A percentile compares a stretch with the other conserved stretches of the same genome.
phyloP scores from a whole-genome alignment of 805 yeast genomes.

The Deakozyma indianensis region DNA sequence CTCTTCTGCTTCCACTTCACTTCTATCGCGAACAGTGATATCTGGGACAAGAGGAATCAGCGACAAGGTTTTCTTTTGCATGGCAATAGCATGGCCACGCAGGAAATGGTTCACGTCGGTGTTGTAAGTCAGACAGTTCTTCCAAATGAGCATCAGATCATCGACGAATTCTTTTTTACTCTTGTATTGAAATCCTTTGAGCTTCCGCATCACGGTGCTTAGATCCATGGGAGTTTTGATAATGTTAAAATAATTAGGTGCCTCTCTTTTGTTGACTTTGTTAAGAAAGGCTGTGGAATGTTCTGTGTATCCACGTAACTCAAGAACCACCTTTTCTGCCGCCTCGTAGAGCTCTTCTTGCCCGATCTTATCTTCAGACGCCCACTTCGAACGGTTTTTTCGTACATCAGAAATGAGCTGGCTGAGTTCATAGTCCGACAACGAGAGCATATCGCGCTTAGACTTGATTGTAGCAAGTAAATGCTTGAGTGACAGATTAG shows the following conservation, averaged over 20 bases:
- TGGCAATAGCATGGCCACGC: slow-evolving; percentile 84
- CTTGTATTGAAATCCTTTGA: slow-evolving; percentile 67
- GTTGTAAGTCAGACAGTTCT: slow-evolving; percentile 81
- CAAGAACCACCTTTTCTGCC: slow-evolving; percentile 87
- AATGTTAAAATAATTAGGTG: slow-evolving; percentile 86
- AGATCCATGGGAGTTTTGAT: slow-evolving; percentile 94
- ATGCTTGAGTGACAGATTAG: slow-evolving; percentile 65
- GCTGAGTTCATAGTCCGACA: slow-evolving; percentile 73
- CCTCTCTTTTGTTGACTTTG: slow-evolving; percentile 94
- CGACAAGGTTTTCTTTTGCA: slow-evolving; percentile 77
- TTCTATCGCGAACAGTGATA: slow-evolving; percentile 48
- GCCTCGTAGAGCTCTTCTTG: slow-evolving; percentile 97
- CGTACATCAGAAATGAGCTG: slow-evolving; percentile 83
- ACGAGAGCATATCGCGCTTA: slow-evolving; percentile 52
- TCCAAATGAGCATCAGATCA: slow-evolving; percentile 91
- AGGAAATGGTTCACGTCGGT: slow-evolving; percentile 89
- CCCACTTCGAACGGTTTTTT: slow-evolving; percentile 95
- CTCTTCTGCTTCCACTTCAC: slow-evolving; percentile 26
- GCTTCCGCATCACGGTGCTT: slow-evolving; percentile 82
- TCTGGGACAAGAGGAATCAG: slow-evolving; percentile 82
- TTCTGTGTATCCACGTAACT: slow-evolving; percentile 81
- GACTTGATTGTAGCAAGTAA: slow-evolving; percentile 64
- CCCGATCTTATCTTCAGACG: slow-evolving; percentile 86
- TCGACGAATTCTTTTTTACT: slow-evolving; percentile 87
- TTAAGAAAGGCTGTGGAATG: slow-evolving; percentile 93